Conservation (phyloP, 2,329 filamentous ascomycete genomes). For the Thermothelomyces thermophilus region DNA sequence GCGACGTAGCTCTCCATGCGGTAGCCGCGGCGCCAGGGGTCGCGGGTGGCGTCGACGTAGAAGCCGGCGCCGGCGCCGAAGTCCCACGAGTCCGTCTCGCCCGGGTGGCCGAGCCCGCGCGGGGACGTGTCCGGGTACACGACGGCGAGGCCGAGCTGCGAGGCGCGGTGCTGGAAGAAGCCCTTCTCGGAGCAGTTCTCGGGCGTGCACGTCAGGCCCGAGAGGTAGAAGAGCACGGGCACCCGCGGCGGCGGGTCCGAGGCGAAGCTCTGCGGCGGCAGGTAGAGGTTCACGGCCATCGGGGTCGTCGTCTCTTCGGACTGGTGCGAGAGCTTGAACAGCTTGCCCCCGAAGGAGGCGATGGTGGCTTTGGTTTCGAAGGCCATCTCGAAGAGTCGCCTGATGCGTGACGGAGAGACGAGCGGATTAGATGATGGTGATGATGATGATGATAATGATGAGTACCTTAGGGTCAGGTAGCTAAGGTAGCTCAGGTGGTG, state of each 20-base stretch:
- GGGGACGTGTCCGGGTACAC: slow-evolving; percentile 94
- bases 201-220: slow-evolving; percentile 88
- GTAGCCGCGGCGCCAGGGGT: slow-evolving; percentile 72
- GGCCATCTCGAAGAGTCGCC: slow-evolving; percentile 54
- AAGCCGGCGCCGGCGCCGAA: slow-evolving; percentile 91
- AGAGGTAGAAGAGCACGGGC: slow-evolving; percentile 87
- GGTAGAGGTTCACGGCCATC: slow-evolving; percentile 89
- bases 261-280: slow-evolving; percentile 63
- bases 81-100: slow-evolving; percentile 84
- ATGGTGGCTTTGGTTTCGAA: slow-evolving; percentile 89
- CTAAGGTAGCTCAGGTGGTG: background rate
- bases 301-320: slow-evolving; percentile 72
- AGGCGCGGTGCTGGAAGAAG: slow-evolving; percentile 83
- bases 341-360: slow-evolving; percentile 84
- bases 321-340: slow-evolving; percentile 87
- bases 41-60: slow-evolving; percentile 78
- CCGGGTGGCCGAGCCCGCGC: slow-evolving; percentile 70
- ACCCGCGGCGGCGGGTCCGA: slow-evolving; percentile 50
- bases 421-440: too few relatives aligned
- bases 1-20: slow-evolving; percentile 93
- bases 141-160: slow-evolving; percentile 77
- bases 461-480: background rate
- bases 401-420: too few relatives aligned
- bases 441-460: background rate
- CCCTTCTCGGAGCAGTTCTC: slow-evolving; percentile 79